Percentiles rank a stretch among this genome's conserved stretches.
Evolutionary conservation across 306 rosid species (phyloP).

Genomic region (Quercus rubra): DNA sequence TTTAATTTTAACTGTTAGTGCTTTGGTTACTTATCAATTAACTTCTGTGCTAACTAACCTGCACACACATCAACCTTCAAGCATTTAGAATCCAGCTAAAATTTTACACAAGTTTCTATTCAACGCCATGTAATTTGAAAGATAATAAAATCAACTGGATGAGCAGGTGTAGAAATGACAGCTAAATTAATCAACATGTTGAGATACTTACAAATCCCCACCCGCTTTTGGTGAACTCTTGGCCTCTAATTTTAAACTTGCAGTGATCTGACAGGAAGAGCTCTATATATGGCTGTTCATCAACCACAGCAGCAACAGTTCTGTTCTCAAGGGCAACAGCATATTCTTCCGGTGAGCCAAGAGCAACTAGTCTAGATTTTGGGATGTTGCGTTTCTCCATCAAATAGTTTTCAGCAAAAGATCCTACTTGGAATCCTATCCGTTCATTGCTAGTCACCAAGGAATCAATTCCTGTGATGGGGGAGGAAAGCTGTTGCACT

Average conservation of each 20-base stretch:
- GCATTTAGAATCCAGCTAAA: neutral
- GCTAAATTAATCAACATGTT: neutral
- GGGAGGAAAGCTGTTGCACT: constrained; percentile 39
- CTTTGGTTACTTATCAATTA: neutral
- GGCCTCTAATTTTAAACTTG: constrained; percentile 34
- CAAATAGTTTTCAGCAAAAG: constrained; percentile 45
- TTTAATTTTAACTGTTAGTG: neutral
- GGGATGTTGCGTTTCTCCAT: constrained; percentile 37
- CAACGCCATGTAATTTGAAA: neutral
- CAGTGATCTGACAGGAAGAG: constrained; percentile 51
- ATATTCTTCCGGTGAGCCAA: constrained; percentile 54
- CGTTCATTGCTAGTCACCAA: constrained; percentile 33
- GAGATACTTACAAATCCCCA: constrained; percentile 57
- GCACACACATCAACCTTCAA: neutral
- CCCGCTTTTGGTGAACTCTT: constrained; percentile 46
- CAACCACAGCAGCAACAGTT: constrained; percentile 52
- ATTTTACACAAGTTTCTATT: neutral
- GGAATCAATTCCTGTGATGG: constrained; percentile 49
- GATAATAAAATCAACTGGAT: neutral
- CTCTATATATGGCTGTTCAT: constrained; percentile 41
- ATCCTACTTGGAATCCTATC: constrained; percentile 55
- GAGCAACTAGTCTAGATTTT: constrained; percentile 42
- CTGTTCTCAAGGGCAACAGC: constrained; percentile 36
- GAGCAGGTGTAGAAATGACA: neutral
- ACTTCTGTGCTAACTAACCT: neutral